Evolutionary conservation across 495 filamentous ascomycete species (phyloP).

Genomic region (Trichoderma asperelloides): DNA sequence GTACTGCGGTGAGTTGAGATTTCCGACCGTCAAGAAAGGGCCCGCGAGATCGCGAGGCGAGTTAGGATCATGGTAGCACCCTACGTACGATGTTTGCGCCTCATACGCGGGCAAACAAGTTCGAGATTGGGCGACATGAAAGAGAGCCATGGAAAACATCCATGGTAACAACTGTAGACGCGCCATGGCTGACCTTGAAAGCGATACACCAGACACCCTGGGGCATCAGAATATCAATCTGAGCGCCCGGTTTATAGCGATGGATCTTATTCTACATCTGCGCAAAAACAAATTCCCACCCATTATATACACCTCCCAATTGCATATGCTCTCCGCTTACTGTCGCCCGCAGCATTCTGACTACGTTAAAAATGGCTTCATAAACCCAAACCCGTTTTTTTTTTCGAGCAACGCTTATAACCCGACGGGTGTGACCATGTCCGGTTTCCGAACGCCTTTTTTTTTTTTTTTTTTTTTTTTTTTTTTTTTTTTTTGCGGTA

Average conservation of each 20-base stretch:
- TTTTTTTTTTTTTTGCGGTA: neutral
- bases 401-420: neutral
- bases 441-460: neutral
- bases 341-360: neutral
- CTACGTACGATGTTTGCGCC: neutral
- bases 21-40: neutral
- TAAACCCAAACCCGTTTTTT: neutral
- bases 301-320: neutral
- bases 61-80: neutral
- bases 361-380: neutral
- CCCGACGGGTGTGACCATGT: neutral
- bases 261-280: neutral
- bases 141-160: constrained; percentile 1
- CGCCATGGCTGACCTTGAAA: neutral
- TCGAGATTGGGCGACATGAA: neutral
- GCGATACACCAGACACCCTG: neutral
- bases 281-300: neutral
- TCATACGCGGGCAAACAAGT: neutral
- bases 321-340: neutral
- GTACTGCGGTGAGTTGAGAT: neutral
- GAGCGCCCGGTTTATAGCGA: neutral
- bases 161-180: neutral
- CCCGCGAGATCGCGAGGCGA: neutral
- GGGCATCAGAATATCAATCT: neutral
- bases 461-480: neutral